Base-by-base conservation (phyloP, 306 rosid species). In the Malus domestica region DNA sequence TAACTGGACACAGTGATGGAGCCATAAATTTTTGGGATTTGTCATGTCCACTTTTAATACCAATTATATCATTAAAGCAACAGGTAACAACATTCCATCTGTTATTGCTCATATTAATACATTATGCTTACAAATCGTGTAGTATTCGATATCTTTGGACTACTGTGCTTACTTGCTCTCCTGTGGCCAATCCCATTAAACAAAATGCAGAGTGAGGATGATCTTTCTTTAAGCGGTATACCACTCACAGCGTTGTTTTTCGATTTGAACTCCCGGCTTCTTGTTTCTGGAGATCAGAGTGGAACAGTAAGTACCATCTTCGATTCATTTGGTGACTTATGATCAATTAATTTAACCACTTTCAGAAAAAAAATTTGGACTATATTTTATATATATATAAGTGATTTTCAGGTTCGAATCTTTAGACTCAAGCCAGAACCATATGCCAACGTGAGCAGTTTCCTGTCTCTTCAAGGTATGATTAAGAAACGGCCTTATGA, bases 251-350 rank as follows among this genome's bases (percentile, higher is more conserved):
- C 88, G 54, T 87, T 94, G 82, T 79, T 81, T 73, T 86, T 91
- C 51, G 84, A 90, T 71, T 74, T 57, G 75, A 85, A 78, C 51
- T 75, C 87, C 33, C 83, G 68, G 66, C 88, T 90, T 76, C 85
- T 94, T 81, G 85, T 91, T 87, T 87, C 98, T 75, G 98, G 98
- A 77, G 96, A 94, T 72, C 89, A 91, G 63, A 89, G 88, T 77
- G 98, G 98, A 84, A 87, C 46, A 87, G 98, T 94, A 90, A 84
- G 49, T 81, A 71, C 51, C 52, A 64, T 67, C 73, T n/a, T 23
- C 42, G 45, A 52, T 64, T 19, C 7, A 66, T 74, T 71, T 75
- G 30, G 66, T 67, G 15, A 29, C 4, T 32, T 38, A 11, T 67
- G 18, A 5, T 57, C 29, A 57, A 13, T 71, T 11, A 16, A 20